Evolutionary conservation across 2,329 filamentous ascomycete species (phyloP).

Genomic region (Tolypocladium guangdongense): DNA sequence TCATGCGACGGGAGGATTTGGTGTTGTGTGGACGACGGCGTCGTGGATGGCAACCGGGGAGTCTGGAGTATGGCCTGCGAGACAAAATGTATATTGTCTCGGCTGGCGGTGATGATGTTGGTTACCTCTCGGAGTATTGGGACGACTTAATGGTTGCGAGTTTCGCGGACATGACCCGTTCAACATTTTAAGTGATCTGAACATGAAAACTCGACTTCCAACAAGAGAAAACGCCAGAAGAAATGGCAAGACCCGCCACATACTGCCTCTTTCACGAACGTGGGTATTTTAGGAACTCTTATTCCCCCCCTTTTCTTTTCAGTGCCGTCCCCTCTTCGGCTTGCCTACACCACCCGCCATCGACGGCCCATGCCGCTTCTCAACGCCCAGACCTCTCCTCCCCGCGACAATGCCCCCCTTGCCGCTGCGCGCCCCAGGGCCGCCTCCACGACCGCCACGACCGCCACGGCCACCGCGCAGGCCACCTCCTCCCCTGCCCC

Average conservation of each 20-base stretch:
- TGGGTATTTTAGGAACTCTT: neutral
- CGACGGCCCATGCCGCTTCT: constrained; percentile 32
- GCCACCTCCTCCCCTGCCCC: constrained; percentile 20
- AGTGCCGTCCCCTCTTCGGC: constrained; percentile 21
- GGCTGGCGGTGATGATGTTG: neutral
- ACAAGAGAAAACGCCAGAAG: neutral
- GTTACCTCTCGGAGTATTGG: neutral
- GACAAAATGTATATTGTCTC: neutral
- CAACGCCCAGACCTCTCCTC: constrained; percentile 38
- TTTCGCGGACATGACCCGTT: neutral
- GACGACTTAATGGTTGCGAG: neutral
- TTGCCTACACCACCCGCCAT: constrained; percentile 28
- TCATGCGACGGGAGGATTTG: neutral
- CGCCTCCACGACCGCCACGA: constrained; percentile 18
- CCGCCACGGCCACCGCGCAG: constrained; percentile 21
- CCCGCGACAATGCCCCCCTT: constrained; percentile 35
- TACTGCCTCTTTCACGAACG: neutral
- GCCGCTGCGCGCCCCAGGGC: constrained; percentile 30
- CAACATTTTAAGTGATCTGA: neutral
- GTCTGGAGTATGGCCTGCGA: neutral
- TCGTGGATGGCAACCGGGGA: neutral
- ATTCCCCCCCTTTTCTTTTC: neutral
- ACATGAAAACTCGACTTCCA: neutral
- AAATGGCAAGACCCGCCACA: neutral
- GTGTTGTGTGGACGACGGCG: neutral